phyloP scores from a whole-genome alignment of 176 grass and related monocot genomes.

The Lolium multiflorum region DNA sequence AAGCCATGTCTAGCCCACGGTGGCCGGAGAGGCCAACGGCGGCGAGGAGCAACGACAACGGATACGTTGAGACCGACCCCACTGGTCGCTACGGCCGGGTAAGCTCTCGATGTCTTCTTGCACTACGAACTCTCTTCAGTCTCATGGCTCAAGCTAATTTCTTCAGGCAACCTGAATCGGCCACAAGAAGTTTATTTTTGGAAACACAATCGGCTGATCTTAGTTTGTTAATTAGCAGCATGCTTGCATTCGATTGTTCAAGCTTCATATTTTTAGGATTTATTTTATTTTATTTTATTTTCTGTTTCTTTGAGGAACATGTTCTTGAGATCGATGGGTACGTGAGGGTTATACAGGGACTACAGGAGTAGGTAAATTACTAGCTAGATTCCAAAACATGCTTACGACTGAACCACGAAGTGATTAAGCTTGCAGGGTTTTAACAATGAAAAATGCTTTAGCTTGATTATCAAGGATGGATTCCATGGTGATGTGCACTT shows the following conservation, averaged over 20 bases:
- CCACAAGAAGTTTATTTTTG: neutral
- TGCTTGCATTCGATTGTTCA: neutral
- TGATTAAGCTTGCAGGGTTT: neutral
- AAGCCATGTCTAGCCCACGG: conserved; percentile 37
- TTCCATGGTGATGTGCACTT: conserved; percentile 47
- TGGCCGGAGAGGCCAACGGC: conserved; percentile 10
- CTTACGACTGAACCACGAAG: neutral
- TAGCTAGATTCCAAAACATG: conserved; percentile 1
- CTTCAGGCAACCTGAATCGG: neutral
- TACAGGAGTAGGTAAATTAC: neutral
- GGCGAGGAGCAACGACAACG: conserved; percentile 46
- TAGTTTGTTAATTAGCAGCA: neutral
- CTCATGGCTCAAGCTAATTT: neutral
- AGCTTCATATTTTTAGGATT: neutral
- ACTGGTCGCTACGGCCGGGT: conserved; percentile 88
- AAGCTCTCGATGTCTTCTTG: conserved; percentile 32
- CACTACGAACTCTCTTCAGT: neutral
- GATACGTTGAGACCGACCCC: conserved; percentile 91
- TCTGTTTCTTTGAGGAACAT: neutral
- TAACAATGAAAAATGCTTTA: neutral
- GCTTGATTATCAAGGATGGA: neutral
- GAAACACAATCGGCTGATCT: neutral
- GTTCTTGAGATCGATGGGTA: neutral
- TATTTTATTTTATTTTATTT: neutral
- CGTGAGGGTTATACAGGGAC: neutral